Evolutionary conservation across 192 early-diverging fungal species (phyloP).

Genomic region (Podila verticillata): DNA sequence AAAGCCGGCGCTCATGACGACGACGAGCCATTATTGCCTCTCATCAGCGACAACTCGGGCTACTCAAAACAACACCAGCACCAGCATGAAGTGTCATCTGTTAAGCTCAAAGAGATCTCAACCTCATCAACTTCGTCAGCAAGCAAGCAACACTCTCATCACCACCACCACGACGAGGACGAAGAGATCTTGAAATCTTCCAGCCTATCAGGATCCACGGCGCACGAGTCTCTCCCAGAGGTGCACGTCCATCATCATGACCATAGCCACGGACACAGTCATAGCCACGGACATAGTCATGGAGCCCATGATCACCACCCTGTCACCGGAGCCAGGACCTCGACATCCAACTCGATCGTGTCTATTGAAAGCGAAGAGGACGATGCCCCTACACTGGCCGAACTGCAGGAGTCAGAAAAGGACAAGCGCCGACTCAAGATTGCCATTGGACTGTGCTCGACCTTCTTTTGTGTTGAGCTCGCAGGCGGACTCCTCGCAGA

Average conservation of each 20-base stretch:
- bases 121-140: neutral
- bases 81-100: neutral
- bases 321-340: neutral
- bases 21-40: slow-evolving; percentile 34
- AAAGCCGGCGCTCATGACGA: slow-evolving; percentile 26
- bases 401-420: slow-evolving; percentile 18
- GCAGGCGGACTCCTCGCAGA: slow-evolving; percentile 67
- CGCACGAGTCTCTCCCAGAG: slow-evolving; percentile 19
- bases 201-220: slow-evolving; percentile 36
- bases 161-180: neutral
- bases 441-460: slow-evolving; percentile 64
- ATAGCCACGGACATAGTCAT: neutral
- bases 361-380: slow-evolving; percentile 13
- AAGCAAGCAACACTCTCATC: neutral
- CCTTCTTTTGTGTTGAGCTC: slow-evolving; percentile 74
- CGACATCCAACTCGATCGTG: neutral
- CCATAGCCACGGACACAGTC: slow-evolving; percentile 4
- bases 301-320: neutral
- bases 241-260: slow-evolving; percentile 1
- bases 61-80: slow-evolving; percentile 5
- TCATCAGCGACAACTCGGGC: slow-evolving; percentile 4
- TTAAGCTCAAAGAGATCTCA: neutral
- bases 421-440: slow-evolving; percentile 61
- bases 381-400: slow-evolving; percentile 14
- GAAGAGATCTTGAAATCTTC: slow-evolving; percentile 14